Conservation (phyloP, 768 basidiomycete genomes). For the Boletus rubescentipes region DNA sequence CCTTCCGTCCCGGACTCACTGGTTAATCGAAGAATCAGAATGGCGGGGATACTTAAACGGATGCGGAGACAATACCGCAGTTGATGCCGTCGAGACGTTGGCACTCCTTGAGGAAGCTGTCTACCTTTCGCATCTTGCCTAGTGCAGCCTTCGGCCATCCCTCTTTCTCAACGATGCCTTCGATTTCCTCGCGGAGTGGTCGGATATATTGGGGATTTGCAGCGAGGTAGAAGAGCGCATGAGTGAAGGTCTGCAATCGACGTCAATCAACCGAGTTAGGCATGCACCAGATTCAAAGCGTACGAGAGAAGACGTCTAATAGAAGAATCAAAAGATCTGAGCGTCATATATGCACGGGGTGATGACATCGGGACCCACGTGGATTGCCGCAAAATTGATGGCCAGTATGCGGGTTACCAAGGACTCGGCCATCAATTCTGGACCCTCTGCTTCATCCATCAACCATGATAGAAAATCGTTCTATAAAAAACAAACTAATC, state of each 20-base stretch:
- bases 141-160: no score
- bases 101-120: no score
- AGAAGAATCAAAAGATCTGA: background rate
- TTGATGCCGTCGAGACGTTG: no score
- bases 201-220: background rate
- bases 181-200: background rate
- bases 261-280: background rate
- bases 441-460: conserved; percentile 23
- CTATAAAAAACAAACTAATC: background rate
- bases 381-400: background rate
- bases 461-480: conserved; percentile 33
- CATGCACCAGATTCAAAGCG: background rate
- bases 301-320: background rate
- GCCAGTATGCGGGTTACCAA: conserved; percentile 16
- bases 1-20: no score
- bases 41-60: no score
- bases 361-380: background rate
- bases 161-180: no score
- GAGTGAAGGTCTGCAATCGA: background rate
- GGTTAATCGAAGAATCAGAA: no score
- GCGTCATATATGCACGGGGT: background rate
- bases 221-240: background rate
- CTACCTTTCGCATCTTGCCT: no score
- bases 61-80: no score
- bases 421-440: conserved; percentile 17